Conservation (phyloP, 768 basidiomycete genomes). For the Russula ochroleuca region DNA sequence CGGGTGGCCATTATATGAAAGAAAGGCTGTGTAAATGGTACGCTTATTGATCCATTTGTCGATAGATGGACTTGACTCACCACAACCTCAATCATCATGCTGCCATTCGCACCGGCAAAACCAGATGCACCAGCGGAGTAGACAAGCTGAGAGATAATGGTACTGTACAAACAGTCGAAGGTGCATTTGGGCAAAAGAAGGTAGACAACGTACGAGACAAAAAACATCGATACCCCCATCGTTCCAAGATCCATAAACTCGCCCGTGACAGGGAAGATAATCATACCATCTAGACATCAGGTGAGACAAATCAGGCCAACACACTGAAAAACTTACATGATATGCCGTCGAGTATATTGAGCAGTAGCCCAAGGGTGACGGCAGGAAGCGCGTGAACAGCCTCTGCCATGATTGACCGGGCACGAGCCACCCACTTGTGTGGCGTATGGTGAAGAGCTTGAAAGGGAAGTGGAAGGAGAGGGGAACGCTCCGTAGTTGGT, state of each 20-base stretch:
- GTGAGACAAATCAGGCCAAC: neutral
- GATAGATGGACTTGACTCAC: slow-evolving; percentile 37
- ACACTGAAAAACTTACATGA: slow-evolving; percentile 55
- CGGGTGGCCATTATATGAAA: slow-evolving; percentile 85
- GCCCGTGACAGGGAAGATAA: slow-evolving; percentile 83
- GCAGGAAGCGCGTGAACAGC: slow-evolving; percentile 61
- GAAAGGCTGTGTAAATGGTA: slow-evolving; percentile 64
- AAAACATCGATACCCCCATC: slow-evolving; percentile 94
- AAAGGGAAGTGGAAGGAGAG: slow-evolving; percentile 20
- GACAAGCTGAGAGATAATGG: slow-evolving; percentile 75
- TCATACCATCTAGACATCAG: slow-evolving; percentile 76
- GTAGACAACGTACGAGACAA: slow-evolving; percentile 56
- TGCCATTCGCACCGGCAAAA: slow-evolving; percentile 87
- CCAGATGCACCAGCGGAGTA: slow-evolving; percentile 85
- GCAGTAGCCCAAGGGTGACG: slow-evolving; percentile 73
- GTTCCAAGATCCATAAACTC: slow-evolving; percentile 79
- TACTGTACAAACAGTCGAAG: slow-evolving; percentile 37
- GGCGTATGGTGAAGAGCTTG: slow-evolving; percentile 4
- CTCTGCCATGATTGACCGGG: neutral
- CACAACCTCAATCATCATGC: slow-evolving; percentile 99
- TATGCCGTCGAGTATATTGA: slow-evolving; percentile 92
- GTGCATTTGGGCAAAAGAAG: neutral
- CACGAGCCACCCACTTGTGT: slow-evolving; percentile 17
- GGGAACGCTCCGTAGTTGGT: slow-evolving; percentile 16
- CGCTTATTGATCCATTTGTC: neutral